Evolutionary conservation across 139 green algal species (phyloP).

Genomic region (Diplosphaera chodatii): DNA sequence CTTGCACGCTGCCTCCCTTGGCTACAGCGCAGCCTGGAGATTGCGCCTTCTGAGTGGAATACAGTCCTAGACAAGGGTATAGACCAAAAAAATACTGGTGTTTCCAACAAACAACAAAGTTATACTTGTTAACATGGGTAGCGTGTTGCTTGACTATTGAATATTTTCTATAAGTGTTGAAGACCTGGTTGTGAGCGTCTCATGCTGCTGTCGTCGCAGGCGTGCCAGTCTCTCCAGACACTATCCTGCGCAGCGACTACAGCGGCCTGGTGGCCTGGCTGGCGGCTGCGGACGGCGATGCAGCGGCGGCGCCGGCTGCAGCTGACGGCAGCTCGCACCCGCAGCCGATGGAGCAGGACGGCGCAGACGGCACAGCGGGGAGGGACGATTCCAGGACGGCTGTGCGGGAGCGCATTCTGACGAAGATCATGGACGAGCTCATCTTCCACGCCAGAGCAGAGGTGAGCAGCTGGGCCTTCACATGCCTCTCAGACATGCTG

Average conservation of each 20-base stretch:
- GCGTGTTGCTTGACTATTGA: too few relatives aligned
- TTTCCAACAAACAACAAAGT: too few relatives aligned
- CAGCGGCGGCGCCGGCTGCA: neutral
- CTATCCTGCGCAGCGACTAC: constrained; percentile 44
- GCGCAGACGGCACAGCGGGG: neutral
- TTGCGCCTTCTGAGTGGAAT: too few relatives aligned
- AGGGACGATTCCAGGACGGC: constrained; percentile 4
- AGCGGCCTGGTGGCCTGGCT: constrained; percentile 25
- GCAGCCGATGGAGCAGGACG: constrained; percentile 19
- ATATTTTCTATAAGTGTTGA: too few relatives aligned
- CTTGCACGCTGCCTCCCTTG: too few relatives aligned
- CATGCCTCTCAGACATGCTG: too few relatives aligned
- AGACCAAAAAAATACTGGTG: too few relatives aligned
- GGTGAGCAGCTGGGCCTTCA: too few relatives aligned
- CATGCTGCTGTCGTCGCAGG: constrained; percentile 8
- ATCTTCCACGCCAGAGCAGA: constrained; percentile 45
- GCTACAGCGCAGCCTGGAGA: too few relatives aligned
- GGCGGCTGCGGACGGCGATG: neutral
- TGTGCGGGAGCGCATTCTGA: constrained; percentile 27
- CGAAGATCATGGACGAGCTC: constrained; percentile 46
- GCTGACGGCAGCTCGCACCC: neutral
- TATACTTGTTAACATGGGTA: too few relatives aligned
- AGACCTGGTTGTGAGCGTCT: too few relatives aligned
- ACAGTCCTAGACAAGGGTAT: too few relatives aligned
- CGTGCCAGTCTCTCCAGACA: constrained; percentile 31